Evolutionary conservation across 179 eudicot genomes (phyloP).

Genomic region (Drosera spatulata): DNA sequence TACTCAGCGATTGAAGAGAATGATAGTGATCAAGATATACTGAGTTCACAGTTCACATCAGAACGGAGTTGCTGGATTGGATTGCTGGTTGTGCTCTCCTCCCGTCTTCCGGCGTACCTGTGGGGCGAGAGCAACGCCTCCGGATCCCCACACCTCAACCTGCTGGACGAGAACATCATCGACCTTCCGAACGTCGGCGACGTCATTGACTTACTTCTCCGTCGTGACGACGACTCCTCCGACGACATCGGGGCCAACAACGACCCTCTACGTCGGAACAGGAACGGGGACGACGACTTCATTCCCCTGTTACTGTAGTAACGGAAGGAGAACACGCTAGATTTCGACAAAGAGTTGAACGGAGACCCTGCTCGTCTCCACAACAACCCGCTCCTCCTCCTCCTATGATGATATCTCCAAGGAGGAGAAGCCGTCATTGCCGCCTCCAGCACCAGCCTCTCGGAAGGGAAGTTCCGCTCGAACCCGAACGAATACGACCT

Average conservation of each 20-base stretch:
- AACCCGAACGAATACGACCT: slow-evolving; percentile 88
- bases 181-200: slow-evolving; percentile 51
- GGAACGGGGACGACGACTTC: slow-evolving; percentile 44
- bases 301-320: slow-evolving; percentile 29
- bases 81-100: neutral
- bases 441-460: slow-evolving; percentile 43
- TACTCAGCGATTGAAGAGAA: too few relatives aligned
- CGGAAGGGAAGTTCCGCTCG: slow-evolving; percentile 68
- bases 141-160: slow-evolving; percentile 85
- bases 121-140: slow-evolving; percentile 92
- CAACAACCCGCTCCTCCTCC: slow-evolving; percentile 17
- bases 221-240: slow-evolving; percentile 16
- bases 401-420: slow-evolving; percentile 37
- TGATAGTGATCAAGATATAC: too few relatives aligned
- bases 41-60: too few relatives aligned
- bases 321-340: slow-evolving; percentile 66
- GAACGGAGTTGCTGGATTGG: too few relatives aligned
- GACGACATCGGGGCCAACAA: neutral
- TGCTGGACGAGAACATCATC: slow-evolving; percentile 43
- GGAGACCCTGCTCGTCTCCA: slow-evolving; percentile 57
- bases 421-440: slow-evolving; percentile 50
- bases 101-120: slow-evolving; percentile 33
- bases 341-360: slow-evolving; percentile 43
- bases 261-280: too few relatives aligned
- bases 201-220: slow-evolving; percentile 44